Base-by-base conservation (phyloP, 371 early-diverging fungal species). In the Mucor saturninus region DNA sequence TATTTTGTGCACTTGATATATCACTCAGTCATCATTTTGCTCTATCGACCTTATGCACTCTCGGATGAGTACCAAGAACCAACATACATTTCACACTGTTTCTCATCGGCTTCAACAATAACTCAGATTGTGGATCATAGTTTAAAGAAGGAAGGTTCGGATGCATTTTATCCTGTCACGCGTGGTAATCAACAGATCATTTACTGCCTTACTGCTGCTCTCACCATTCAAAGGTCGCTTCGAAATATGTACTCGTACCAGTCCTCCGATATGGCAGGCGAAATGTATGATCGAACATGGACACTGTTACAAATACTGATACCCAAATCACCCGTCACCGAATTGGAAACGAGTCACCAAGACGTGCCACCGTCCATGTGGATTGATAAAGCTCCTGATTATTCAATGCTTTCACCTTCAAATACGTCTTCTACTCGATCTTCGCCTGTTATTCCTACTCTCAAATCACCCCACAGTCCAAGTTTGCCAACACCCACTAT, bases 161-260 rank as follows among this genome's bases (percentile, higher is more conserved):
- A 67, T 29, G 40, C 64, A 13, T 56, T 80, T 26, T 66, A 68
- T 40, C 66, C 65, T 15, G 42, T 67, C 3, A 42, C 69, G 2
- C 71, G 77, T 15, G 75, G 80, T 4, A 53, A 69, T 7, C 80
- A 80, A 10, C 74, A 80, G 50, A 68, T 73, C 2, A 67, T 80
- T 35, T 74, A 80, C 53, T 80, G 69, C 30, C 43, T 80, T 4
- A 60, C 80, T n/a, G 72, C 69, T 3, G 75, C 80, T 3, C 56
- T 72, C n/a, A 80, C 80, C 0, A 56, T 79, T 2, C 68, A 68
- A 53, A 52, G 65, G 26, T 9, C 61, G 8, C 50, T 29, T 4
- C 55, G 55, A 30, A 54, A 54, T 29, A 51, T 3, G 11, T 35
- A 46, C 21, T 35, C 21, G 3, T 35, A 35, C 8, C 35, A 35